Percentiles rank a stretch among this genome's conserved stretches.
Evolutionary conservation across 1,139 yeast species (phyloP).

Genomic region (Pichia sp.): DNA sequence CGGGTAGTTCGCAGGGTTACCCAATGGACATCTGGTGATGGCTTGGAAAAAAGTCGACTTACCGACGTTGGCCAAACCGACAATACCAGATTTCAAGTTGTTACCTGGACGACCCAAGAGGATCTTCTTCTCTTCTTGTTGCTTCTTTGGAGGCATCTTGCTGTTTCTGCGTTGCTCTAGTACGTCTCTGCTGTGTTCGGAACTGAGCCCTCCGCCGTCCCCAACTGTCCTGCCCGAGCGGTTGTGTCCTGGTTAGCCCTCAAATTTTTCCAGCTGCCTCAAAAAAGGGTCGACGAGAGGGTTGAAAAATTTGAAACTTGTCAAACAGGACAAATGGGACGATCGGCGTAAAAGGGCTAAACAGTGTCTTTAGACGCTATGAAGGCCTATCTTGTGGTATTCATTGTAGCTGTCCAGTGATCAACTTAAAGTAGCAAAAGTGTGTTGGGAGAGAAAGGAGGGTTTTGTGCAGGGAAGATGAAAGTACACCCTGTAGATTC

Average conservation of each 20-base stretch:
- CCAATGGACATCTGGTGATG: slow-evolving; percentile 83
- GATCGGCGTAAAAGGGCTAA: background rate
- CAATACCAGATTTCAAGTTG: slow-evolving; percentile 93
- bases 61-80: slow-evolving; percentile 95
- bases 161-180: too few relatives aligned
- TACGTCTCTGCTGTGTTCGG: too few relatives aligned
- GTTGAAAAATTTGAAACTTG: background rate
- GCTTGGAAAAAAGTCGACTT: slow-evolving; percentile 90
- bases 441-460: too few relatives aligned
- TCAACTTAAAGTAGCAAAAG: too few relatives aligned
- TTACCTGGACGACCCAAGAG: slow-evolving; percentile 98
- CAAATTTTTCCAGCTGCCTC: background rate
- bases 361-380: too few relatives aligned
- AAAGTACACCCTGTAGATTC: too few relatives aligned
- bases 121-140: slow-evolving; percentile 82
- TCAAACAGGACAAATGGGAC: background rate
- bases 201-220: background rate
- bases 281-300: background rate
- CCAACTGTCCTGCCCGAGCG: background rate
- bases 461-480: too few relatives aligned
- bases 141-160: slow-evolving; percentile 91
- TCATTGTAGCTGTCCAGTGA: too few relatives aligned
- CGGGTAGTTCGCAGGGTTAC: slow-evolving; percentile 98
- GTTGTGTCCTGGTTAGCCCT: background rate
- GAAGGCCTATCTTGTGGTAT: too few relatives aligned